These are phyloP conservation scores for Melastoma candidum DNA, from an alignment of 441 rosid genomes.

Conservation along the genomic window DNA sequence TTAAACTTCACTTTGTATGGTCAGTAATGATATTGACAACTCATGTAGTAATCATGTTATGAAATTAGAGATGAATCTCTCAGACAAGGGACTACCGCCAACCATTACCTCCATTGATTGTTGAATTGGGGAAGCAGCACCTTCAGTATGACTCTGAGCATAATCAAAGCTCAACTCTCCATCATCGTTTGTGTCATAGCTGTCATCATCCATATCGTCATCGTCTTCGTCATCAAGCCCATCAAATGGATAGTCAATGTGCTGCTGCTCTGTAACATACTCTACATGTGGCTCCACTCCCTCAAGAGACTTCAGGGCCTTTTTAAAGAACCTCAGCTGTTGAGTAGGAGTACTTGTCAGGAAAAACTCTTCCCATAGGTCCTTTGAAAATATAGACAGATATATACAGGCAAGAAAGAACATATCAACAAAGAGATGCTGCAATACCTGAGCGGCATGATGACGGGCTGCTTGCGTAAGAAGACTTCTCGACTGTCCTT, in stretches of 20 bases:
- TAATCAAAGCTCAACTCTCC: constrained; percentile 83
- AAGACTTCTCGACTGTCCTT: constrained; percentile 74
- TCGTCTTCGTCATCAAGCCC: constrained; percentile 45
- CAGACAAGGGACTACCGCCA: constrained; percentile 1
- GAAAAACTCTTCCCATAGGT: not conserved
- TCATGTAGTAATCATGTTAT: no score
- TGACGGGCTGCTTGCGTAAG: constrained; percentile 74
- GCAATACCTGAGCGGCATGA: constrained; percentile 73
- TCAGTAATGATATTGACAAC: no score
- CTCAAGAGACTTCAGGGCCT: constrained; percentile 56
- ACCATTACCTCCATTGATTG: constrained; percentile 58
- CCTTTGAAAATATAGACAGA: not conserved
- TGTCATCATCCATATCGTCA: constrained; percentile 24
- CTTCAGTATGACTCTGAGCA: constrained; percentile 38
- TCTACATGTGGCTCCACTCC: constrained; percentile 55
- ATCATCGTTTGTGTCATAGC: constrained; percentile 38
- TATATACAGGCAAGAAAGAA: not conserved
- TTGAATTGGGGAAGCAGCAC: constrained; percentile 30
- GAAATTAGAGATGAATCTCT: not conserved
- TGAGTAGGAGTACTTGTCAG: not conserved
- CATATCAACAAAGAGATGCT: not conserved
- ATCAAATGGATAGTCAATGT: constrained; percentile 54
- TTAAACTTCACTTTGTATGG: no score
- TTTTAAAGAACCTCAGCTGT: constrained; percentile 55
- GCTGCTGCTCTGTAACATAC: constrained; percentile 40